phyloP scores from a whole-genome alignment of 768 basidiomycete genomes.

The Pleurotus ostreatus region DNA sequence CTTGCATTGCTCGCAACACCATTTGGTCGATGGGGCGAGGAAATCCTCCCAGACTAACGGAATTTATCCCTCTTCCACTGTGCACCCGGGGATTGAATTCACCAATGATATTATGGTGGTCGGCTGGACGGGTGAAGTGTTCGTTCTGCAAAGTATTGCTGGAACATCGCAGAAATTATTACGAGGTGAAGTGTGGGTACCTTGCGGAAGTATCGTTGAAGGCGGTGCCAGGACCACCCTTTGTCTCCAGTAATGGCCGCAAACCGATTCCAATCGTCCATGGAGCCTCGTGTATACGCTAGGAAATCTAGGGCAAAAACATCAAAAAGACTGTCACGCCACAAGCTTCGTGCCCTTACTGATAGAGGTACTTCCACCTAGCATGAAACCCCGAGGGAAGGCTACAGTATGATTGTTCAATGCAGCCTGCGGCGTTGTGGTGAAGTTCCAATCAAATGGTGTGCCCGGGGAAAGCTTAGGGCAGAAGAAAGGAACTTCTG shows the following conservation, averaged over 20 bases:
- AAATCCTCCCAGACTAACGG: conserved; percentile 21
- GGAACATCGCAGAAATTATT: background rate
- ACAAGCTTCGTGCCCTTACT: background rate
- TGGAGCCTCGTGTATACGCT: conserved; percentile 21
- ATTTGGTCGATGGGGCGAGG: conserved; percentile 14
- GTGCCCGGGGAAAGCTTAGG: conserved; percentile 1
- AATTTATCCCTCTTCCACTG: conserved; percentile 19
- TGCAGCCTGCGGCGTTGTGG: conserved; percentile 15
- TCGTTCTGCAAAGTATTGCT: conserved; percentile 21
- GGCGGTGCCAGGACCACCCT: conserved; percentile 26
- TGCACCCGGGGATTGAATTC: conserved; percentile 25
- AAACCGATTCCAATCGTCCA: conserved; percentile 22
- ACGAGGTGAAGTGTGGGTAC: conserved; percentile 8
- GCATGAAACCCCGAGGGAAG: conserved; percentile 15
- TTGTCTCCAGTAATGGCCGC: conserved; percentile 19
- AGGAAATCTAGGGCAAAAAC: conserved; percentile 10
- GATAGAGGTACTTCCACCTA: conserved; percentile 18
- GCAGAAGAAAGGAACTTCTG: conserved; percentile 9
- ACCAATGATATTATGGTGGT: conserved; percentile 23
- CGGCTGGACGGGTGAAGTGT: conserved; percentile 19
- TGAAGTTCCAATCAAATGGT: conserved; percentile 18
- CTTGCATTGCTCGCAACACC: conserved; percentile 18
- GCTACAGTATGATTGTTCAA: conserved; percentile 12
- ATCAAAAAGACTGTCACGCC: no score
- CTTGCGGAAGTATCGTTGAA: conserved; percentile 21